Percentiles rank a stretch among this genome's conserved stretches.
Conservation (phyloP, 2,329 filamentous ascomycete genomes). For the Mollisiaceae sp. region DNA sequence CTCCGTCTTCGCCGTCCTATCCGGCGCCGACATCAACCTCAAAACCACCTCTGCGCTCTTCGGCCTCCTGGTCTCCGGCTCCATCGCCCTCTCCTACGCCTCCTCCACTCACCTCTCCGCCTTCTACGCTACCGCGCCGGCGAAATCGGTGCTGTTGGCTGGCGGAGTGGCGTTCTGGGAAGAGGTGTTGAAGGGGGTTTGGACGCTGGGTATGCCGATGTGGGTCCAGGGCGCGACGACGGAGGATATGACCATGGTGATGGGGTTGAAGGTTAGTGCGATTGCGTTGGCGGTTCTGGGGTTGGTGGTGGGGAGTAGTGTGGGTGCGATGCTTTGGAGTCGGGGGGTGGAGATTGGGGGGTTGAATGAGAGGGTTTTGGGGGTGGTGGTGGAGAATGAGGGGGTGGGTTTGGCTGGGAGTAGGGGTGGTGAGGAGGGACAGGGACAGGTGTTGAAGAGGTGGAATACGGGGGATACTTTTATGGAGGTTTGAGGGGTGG, state of each 20-base stretch:
- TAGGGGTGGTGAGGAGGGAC: not conserved
- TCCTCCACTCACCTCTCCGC: slow-evolving; percentile 19
- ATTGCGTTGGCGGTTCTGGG: slow-evolving; percentile 31
- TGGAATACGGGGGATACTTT: slow-evolving; percentile 4
- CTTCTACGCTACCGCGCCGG: slow-evolving; percentile 1
- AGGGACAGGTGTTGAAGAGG: not conserved
- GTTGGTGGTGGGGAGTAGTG: slow-evolving; percentile 28
- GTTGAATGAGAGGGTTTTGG: slow-evolving; percentile 30
- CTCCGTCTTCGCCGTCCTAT: slow-evolving; percentile 19
- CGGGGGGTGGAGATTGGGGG: slow-evolving; percentile 23
- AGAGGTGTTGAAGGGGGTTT: slow-evolving; percentile 32
- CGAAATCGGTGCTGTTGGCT: not conserved
- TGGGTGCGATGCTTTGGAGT: slow-evolving; percentile 27
- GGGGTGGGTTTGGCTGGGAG: slow-evolving; percentile 2
- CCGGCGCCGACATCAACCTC: slow-evolving; percentile 27
- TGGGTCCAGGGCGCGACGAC: slow-evolving; percentile 26
- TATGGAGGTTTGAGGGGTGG: not conserved
- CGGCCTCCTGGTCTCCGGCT: slow-evolving; percentile 27
- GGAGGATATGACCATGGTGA: slow-evolving; percentile 15
- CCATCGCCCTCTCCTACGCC: slow-evolving; percentile 19
- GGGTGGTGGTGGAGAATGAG: slow-evolving; percentile 11
- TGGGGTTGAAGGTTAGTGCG: slow-evolving; percentile 26
- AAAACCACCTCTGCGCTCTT: slow-evolving; percentile 31
- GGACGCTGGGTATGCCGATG: slow-evolving; percentile 32
- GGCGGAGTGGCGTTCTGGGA: slow-evolving; percentile 20